Conservation (phyloP, 2,329 filamentous ascomycete species). For the Lizonia empirigonia region DNA sequence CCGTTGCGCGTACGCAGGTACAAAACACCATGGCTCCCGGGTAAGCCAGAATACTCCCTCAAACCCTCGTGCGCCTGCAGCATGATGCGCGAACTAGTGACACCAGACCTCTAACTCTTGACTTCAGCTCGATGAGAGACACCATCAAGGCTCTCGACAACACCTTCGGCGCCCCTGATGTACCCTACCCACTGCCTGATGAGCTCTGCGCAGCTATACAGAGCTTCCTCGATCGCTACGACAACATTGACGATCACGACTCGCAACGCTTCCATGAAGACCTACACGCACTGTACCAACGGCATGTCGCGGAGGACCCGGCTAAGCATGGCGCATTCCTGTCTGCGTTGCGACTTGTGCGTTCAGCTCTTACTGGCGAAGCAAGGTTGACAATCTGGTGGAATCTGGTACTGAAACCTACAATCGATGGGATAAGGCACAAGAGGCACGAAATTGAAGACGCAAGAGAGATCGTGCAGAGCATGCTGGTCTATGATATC, state of each 20-base stretch:
- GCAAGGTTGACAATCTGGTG: slow-evolving; percentile 74
- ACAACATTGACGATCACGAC: slow-evolving; percentile 68
- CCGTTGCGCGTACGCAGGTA: slow-evolving; percentile 3
- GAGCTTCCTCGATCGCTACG: slow-evolving; percentile 70
- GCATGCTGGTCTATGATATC: slow-evolving; percentile 67
- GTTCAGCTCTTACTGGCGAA: slow-evolving; percentile 67
- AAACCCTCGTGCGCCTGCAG: background rate
- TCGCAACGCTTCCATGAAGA: slow-evolving; percentile 77
- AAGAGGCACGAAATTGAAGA: slow-evolving; percentile 70
- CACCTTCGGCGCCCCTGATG: slow-evolving; percentile 50
- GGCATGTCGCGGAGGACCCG: slow-evolving; percentile 63
- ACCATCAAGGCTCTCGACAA: slow-evolving; percentile 54
- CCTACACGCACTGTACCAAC: slow-evolving; percentile 69
- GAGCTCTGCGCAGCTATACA: slow-evolving; percentile 67
- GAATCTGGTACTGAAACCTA: slow-evolving; percentile 64
- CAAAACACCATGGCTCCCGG: slow-evolving; percentile 9
- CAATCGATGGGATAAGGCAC: slow-evolving; percentile 62
- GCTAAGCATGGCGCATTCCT: slow-evolving; percentile 71
- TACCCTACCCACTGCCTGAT: slow-evolving; percentile 66
- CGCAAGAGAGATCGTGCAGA: slow-evolving; percentile 67
- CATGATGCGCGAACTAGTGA: background rate
- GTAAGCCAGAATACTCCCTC: background rate
- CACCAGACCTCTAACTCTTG: background rate
- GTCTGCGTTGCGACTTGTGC: slow-evolving; percentile 66
- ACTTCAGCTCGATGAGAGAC: slow-evolving; percentile 55